These are phyloP conservation scores for Cymbopogon flexuosus DNA, from an alignment of 202 grass and related monocot species.

Conservation along the genomic window DNA sequence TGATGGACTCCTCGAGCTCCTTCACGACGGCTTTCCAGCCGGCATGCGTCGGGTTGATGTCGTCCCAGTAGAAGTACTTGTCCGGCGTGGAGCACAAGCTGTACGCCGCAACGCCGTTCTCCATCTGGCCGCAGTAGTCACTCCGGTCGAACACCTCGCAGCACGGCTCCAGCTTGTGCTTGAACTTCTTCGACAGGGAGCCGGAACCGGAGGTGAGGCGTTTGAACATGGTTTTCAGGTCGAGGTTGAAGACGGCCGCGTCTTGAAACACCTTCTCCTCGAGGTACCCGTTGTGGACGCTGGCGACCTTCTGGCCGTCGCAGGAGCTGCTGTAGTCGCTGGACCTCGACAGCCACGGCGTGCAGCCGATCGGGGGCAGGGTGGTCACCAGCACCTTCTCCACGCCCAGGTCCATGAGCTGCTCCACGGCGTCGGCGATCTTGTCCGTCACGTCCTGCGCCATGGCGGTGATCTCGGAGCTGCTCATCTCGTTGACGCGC, in stretches of 20 bases:
- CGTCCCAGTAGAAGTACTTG: constrained; percentile 63
- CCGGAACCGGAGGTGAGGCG: neutral
- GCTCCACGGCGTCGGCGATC: constrained; percentile 30
- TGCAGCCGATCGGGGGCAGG: constrained; percentile 61
- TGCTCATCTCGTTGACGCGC: neutral
- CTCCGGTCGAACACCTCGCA: constrained; percentile 36
- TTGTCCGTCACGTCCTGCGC: constrained; percentile 19
- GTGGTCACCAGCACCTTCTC: constrained; percentile 53
- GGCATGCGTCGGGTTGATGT: constrained; percentile 50
- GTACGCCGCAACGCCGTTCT: constrained; percentile 26
- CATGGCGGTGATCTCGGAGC: constrained; percentile 14
- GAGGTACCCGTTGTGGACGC: constrained; percentile 26
- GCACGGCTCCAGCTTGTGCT: constrained; percentile 32
- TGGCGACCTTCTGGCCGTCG: constrained; percentile 1
- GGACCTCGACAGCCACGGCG: constrained; percentile 42
- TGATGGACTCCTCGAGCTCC: constrained; percentile 20
- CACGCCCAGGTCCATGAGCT: constrained; percentile 32
- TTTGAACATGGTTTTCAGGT: constrained; percentile 42
- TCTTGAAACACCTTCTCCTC: neutral
- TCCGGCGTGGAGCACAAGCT: constrained; percentile 27
- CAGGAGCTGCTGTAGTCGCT: constrained; percentile 24
- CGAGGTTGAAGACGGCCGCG: constrained; percentile 27
- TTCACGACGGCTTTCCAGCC: constrained; percentile 53
- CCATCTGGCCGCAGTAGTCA: constrained; percentile 41
- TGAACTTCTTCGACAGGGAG: neutral